A percentile compares a stretch with the other conserved stretches of the same genome.
These are phyloP conservation scores for Pleurotus salmoneostramineus DNA, from an alignment of 768 basidiomycete species.

Conservation along the genomic window DNA sequence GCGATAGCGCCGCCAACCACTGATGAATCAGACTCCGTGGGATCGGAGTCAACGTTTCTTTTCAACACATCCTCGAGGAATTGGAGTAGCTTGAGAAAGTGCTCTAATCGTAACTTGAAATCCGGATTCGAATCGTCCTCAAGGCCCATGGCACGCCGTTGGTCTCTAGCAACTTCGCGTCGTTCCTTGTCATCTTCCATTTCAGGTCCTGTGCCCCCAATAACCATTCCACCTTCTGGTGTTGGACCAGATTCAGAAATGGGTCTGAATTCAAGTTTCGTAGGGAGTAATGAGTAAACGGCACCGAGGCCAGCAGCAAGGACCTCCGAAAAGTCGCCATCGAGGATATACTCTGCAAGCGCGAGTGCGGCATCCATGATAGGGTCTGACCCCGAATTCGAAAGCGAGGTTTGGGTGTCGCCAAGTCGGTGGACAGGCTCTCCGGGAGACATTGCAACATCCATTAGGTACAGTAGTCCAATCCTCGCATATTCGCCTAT, in stretches of 20 bases:
- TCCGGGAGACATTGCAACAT: conserved; percentile 88
- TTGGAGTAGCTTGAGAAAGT: conserved; percentile 86
- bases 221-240: conserved; percentile 57
- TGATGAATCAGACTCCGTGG: conserved; percentile 25
- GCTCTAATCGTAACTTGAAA: conserved; percentile 77
- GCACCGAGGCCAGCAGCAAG: conserved; percentile 91
- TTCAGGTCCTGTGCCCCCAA: conserved; percentile 60
- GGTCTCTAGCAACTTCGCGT: conserved; percentile 43
- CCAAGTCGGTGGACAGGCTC: conserved; percentile 41
- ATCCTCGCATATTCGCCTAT: conserved; percentile 93
- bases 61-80: conserved; percentile 88
- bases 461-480: conserved; percentile 91
- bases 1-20: conserved; percentile 79
- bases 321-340: conserved; percentile 98
- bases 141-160: conserved; percentile 57
- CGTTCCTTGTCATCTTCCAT: conserved; percentile 54
- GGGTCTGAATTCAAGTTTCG: conserved; percentile 72
- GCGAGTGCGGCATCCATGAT: conserved; percentile 83
- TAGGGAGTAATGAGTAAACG: conserved; percentile 87
- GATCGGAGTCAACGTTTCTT: conserved; percentile 51
- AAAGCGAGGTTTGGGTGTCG: conserved; percentile 25
- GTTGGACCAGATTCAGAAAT: conserved; percentile 33
- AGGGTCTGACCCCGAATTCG: conserved; percentile 48
- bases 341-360: conserved; percentile 88
- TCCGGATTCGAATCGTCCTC: conserved; percentile 74